Conservation (phyloP, 257 asterid genomes). For the Oldenlandia corymbosa region DNA sequence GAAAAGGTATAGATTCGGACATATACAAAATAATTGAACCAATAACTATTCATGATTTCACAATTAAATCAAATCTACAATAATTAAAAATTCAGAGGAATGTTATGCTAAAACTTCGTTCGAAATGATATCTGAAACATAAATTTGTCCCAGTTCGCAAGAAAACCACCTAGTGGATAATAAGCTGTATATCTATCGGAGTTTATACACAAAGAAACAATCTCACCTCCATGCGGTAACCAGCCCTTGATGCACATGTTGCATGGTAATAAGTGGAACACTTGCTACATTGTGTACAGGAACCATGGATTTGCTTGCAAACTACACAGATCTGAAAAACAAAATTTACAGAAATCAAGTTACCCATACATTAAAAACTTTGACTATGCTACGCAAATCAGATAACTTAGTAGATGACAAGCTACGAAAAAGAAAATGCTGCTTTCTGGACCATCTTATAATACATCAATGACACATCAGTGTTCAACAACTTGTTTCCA, state of each 20-base stretch:
- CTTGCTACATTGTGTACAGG: constrained; percentile 94
- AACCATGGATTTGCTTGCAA: constrained; percentile 98
- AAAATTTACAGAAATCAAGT: constrained; percentile 6
- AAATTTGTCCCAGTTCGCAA: not conserved
- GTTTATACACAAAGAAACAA: constrained; percentile 9
- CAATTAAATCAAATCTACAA: too few relatives aligned
- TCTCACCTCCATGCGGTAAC: constrained; percentile 96
- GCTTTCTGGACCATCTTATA: not conserved
- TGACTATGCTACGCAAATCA: not conserved
- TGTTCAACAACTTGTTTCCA: not conserved
- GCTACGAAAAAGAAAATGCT: not conserved
- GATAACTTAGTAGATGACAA: not conserved
- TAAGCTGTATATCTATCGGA: not conserved
- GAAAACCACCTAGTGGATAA: not conserved
- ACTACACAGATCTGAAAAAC: constrained; percentile 86
- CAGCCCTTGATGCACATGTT: constrained; percentile 93
- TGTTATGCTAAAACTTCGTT: not conserved
- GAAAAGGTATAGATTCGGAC: too few relatives aligned
- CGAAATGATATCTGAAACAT: not conserved
- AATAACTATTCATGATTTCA: too few relatives aligned
- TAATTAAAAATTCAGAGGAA: too few relatives aligned
- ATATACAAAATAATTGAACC: too few relatives aligned
- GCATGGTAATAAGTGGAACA: constrained; percentile 96
- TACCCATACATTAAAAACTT: not conserved
- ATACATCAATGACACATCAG: not conserved